Base-by-base conservation (phyloP, 2,329 filamentous ascomycete species). In the Cylindrodendrum hubeiense region DNA sequence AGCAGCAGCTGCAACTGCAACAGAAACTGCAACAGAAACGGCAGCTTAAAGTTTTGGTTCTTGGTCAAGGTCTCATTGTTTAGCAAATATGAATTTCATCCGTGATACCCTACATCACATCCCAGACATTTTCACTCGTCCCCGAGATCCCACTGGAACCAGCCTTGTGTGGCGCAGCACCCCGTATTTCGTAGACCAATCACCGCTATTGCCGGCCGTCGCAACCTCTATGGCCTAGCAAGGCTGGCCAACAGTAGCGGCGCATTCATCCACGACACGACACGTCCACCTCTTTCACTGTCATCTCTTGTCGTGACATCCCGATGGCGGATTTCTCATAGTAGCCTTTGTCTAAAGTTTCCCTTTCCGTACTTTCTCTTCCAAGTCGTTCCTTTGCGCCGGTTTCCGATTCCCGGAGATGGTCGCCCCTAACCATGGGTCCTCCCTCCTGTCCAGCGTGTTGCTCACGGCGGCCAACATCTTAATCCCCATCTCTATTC, bases 401-500 rank as follows among this genome's bases (percentile, higher is more conserved):
- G 53, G 62, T 50, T 46, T 17, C 34, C 58, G 43, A 19, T 64
- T 58, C 4, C 43, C 22, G 30, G 61, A 67, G 51, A 77, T 73
- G 74, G 71, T 74, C 60, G 67, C 72, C 64, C 51, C 65, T 53
- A 69, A 55, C 26, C 67, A 73, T 60, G 69, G 72, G 67, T 75
- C 74, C 49, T 75, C 74, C 49, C 66, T 75, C 49, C 60, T 73
- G 63, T 77, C 77, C 63, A 79, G 77, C 64, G 59, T 83, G 55
- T 76, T 87, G 67, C 87, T 94, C 66, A 77, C 87, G 55, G 80
- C 89, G 68, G 91, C 93, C 74, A 97, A 98, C 79, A 61, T 94
- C 33, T 81, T 97, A 66, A 89, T 97, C 47, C 92, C 93, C 3
- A 76, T 92, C 60, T 91, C 94, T 50, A 89, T 95, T 68, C 72